Base-by-base conservation (phyloP, 129 eudicot species). In the Flaveria trinervia region DNA sequence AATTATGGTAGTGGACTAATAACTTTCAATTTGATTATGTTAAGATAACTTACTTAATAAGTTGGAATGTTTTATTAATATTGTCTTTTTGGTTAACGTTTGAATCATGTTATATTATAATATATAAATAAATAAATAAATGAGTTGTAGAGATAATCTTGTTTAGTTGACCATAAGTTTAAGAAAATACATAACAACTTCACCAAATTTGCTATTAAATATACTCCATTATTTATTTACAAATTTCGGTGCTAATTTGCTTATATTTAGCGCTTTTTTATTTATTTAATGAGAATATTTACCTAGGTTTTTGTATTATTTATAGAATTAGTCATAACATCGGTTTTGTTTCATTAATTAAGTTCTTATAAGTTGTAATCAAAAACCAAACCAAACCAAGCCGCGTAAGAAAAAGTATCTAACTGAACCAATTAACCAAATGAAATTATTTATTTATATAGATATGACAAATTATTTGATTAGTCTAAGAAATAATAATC, bases 121-220 rank as follows among this genome's bases (percentile, higher is more conserved):
- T 39, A 73, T 2, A 1, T 26, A 26, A 26, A 26, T 26, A 28
- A 2, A 28, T 28, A 11, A 12, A 56, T 3, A 11, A 12, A 56
- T 73, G 77, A 73, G 68, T 73, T 56, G 41, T 73, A 56, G 68
- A 73, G 77, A 73, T 73, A 73, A 73, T 39, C 55, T 73, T 73
- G 55, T 55, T 56, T 73, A 56, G 68, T 73, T 73, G 68, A 73
- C 41, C 66, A 39, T 36, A 72, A 55, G 25, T 39, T 33, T 72
- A 22, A 57, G 61, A 72, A 6, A 72, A 55, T 9, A 55, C 50
- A 72, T 55, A 73, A 56, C 77, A 55, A 55, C 67, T 72, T 61
- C 77, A 55, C 9, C 50, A 33, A 11, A 2, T 56, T 73, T 10
- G 36, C 20, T 18, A 55, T 56, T 73, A 54, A 14, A 20, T 17